Evolutionary conservation across 2,329 filamentous ascomycete species (phyloP), one percentile per base, ranked within the genome.

Genomic region (Penicillium sp.): DNA sequence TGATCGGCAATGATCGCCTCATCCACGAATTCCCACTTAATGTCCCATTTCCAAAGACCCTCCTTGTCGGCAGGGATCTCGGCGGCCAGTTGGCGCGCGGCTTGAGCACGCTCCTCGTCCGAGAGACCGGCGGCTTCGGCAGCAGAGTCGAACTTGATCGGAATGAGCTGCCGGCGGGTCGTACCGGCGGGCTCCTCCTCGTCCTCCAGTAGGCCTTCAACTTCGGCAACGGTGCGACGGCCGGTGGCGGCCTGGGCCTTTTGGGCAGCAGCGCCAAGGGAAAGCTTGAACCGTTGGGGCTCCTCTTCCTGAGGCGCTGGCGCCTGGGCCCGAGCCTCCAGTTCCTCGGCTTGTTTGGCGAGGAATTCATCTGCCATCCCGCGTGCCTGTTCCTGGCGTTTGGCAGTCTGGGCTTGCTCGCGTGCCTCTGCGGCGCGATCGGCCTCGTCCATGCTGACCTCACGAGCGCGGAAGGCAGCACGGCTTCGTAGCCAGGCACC

Each of bases 171-270:
- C 6, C 88, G 82, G 69, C 85, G 88, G 4, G 81, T 80, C 24
- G 79, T 78, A 43, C 77, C 74, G 43, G 86, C 81, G n/a, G 75
- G 75, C 53, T 93, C 87, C 64, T 97, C 93, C 68, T 97, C 93
- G 68, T 97, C 90, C 71, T 97, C 93, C 55, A 98, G 76, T 0
- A 98, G 76, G 29, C 89, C 89, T 74, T 97, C 93, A 47, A 98
- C 88, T 65, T 98, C 93, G 48, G 90, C 90, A 52, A 95, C 85
- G 0, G 89, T 95, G 51, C 90, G 85, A 50, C 88, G 81, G 49
- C 80, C 76, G 43, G 75, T 75, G 13, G 73, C 71, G 5, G 77
- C 76, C 46, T 80, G 78, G 12, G 77, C 78, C 62, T 82, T 89
- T 66, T 94, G 89, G 0, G 89, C 88, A 0, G 90, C 88, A 1